Evolutionary conservation across 768 basidiomycete genomes (phyloP), one percentile per base, ranked within the genome.

Genomic region (Vararia minispora): DNA sequence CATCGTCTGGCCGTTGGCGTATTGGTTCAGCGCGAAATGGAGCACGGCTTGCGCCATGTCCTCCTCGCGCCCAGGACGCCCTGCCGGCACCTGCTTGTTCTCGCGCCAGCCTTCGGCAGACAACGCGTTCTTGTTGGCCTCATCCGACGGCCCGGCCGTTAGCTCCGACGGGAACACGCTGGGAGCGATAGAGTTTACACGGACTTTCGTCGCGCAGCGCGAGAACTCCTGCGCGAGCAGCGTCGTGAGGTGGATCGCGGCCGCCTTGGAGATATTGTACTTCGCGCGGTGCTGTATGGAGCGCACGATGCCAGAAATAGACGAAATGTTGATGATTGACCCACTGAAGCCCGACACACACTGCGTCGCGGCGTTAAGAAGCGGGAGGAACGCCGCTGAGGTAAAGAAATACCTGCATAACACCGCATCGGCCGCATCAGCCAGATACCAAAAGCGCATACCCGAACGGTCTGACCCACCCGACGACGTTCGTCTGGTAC

Each of bases 231-330:
- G 52, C 6, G 63, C 62, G 13, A 66, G 55, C 29, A 60, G 47
- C 13, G 39, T 54, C 37, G 41, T 62, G 9, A 64, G 50, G 11
- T 62, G 61, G 24, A 60, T 58, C 2, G 56, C 46, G 12, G 60
- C 63, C 0, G 56, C 55, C 54, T 68, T 70, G 2, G 60, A 57
- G 3, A 60, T 55, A 41, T 68, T 71, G 51, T 71, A 69, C 44
- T 56, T 56, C 57, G 65, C 63, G 38, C 69, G 66, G 35, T 59
- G 47, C 49, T 70, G 68, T 5, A 56, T 45, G 5, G 58, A 62
- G 20, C 54, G 52, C 13, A 58, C 64, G 35, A 67, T 61, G 20
- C 69, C 68, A 16, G 58, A 60, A 36, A 69, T 62, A 12, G 59
- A 61, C 13, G 64, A 49, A 33, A 64, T 55, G 48, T 66, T 68